A percentile compares a stretch with the other conserved stretches of the same genome.
Evolutionary conservation across 1,139 yeast species (phyloP).

Genomic region (Scheffersomyces illinoinensis): DNA sequence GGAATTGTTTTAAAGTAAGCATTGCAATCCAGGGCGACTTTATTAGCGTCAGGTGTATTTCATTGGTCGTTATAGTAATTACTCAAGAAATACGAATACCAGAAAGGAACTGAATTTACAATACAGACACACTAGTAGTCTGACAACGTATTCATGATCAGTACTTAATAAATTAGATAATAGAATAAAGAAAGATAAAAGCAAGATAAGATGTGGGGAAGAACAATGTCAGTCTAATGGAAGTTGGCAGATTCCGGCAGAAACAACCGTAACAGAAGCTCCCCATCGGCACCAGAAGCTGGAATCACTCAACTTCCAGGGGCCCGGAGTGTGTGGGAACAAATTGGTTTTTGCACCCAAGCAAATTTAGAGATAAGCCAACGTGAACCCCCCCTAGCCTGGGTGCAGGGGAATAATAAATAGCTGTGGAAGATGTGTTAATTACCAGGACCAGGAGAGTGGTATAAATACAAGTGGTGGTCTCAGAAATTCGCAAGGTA

Average conservation of each 20-base stretch:
- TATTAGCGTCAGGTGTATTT: no score
- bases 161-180: background rate
- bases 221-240: background rate
- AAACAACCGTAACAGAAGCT: background rate
- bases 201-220: background rate
- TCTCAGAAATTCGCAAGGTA: background rate
- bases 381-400: background rate
- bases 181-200: background rate
- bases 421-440: background rate
- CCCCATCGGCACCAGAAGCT: background rate
- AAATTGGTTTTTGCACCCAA: background rate
- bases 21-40: no score
- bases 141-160: no score
- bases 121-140: no score
- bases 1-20: no score
- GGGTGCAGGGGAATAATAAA: background rate
- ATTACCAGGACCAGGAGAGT: background rate
- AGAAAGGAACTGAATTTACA: no score
- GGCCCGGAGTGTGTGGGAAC: background rate
- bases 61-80: no score
- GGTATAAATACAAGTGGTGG: background rate
- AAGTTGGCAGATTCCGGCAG: background rate
- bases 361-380: background rate
- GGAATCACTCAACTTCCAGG: background rate
- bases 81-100: no score